A percentile compares a stretch with the other conserved stretches of the same genome.
phyloP scores from a whole-genome alignment of 371 early-diverging fungal genomes.

The Mucor velutinosus region DNA sequence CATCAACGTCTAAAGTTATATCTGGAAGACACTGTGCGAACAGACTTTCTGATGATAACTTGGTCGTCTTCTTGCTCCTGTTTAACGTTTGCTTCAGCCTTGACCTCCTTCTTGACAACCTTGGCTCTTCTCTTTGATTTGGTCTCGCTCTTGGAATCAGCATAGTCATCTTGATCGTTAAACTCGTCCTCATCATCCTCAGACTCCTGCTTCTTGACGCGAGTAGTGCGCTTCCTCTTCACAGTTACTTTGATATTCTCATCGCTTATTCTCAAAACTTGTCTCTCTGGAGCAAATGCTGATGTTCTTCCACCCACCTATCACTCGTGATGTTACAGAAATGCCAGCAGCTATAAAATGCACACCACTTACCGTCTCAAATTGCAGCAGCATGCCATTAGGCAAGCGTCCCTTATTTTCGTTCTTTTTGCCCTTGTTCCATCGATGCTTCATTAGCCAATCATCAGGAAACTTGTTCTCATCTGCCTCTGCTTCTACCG shows the following conservation, averaged over 20 bases:
- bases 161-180: not conserved
- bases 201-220: not conserved
- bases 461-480: conserved; percentile 52
- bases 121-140: not conserved
- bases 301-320: conserved; percentile 29
- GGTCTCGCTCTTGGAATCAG: not conserved
- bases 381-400: conserved; percentile 39
- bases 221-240: not conserved
- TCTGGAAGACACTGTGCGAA: not conserved
- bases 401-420: conserved; percentile 31
- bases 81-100: not conserved
- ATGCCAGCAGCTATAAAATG: no score
- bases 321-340: no score
- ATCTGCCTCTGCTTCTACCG: conserved; percentile 62
- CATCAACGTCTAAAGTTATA: conserved; percentile 6
- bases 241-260: conserved; percentile 2
- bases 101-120: not conserved
- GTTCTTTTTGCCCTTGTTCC: conserved; percentile 56
- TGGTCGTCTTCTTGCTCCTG: not conserved
- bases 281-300: conserved; percentile 21
- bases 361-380: conserved; percentile 33
- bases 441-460: conserved; percentile 70
- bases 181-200: not conserved
- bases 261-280: conserved; percentile 7
- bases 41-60: not conserved